These are phyloP conservation scores for Aspergillus biplanus DNA, from an alignment of 495 filamentous ascomycete species.

Conservation along the genomic window DNA sequence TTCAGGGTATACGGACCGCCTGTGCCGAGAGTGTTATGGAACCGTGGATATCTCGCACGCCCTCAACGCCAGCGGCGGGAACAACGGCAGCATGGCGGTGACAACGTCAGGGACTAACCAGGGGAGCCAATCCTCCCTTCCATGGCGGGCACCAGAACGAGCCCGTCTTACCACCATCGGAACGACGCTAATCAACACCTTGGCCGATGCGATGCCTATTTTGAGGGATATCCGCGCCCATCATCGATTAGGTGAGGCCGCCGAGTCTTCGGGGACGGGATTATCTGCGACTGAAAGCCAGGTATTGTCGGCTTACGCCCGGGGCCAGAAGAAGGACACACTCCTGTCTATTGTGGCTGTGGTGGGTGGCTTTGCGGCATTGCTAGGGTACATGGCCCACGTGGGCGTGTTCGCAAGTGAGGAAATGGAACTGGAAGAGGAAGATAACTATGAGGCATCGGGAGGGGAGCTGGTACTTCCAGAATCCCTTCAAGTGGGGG, in stretches of 20 bases:
- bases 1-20: constrained; percentile 54
- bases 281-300: constrained; percentile 32
- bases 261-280: constrained; percentile 32
- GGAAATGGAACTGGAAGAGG: constrained; percentile 27
- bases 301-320: constrained; percentile 32
- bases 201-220: constrained; percentile 48
- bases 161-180: constrained; percentile 40
- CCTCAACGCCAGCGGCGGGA: constrained; percentile 16
- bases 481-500: constrained; percentile 21
- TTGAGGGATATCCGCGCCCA: constrained; percentile 42
- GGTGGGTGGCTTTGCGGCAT: constrained; percentile 38
- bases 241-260: constrained; percentile 38
- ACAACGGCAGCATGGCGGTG: not conserved
- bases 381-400: constrained; percentile 48
- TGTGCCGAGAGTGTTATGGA: constrained; percentile 48
- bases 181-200: constrained; percentile 38
- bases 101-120: not conserved
- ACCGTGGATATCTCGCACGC: constrained; percentile 34
- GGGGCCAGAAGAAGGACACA: constrained; percentile 38
- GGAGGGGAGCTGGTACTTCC: constrained; percentile 18
- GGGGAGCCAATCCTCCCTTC: constrained; percentile 26
- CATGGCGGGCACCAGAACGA: constrained; percentile 43
- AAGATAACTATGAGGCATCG: constrained; percentile 23
- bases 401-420: constrained; percentile 32
- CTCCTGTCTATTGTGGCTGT: constrained; percentile 43